A percentile compares a stretch with the other conserved stretches of the same genome.
phyloP scores from a whole-genome alignment of 1,284 basidiomycete genomes.

The Sporisorium scitamineum region DNA sequence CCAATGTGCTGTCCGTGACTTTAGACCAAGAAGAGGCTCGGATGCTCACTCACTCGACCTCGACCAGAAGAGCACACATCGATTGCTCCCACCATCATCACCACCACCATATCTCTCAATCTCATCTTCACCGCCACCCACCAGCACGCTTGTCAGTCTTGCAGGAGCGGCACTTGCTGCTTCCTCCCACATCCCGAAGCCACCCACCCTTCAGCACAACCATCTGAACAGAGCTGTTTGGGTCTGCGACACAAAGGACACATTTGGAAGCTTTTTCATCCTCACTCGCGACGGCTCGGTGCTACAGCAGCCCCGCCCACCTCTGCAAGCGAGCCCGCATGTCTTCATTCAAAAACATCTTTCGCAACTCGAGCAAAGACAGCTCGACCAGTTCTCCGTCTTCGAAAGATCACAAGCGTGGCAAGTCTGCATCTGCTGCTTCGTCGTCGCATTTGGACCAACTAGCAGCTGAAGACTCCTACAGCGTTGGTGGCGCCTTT shows the following conservation, averaged over 20 bases:
- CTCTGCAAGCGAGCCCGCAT: constrained; percentile 15
- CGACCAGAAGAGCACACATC: background rate
- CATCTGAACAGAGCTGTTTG: background rate
- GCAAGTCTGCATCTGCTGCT: constrained; percentile 18
- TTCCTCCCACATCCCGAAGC: background rate
- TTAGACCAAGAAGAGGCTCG: too few species aligned
- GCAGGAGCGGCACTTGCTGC: background rate
- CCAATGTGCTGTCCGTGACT: background rate
- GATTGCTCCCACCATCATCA: background rate
- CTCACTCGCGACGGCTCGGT: background rate
- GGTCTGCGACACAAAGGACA: background rate
- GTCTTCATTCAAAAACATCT: constrained; percentile 51
- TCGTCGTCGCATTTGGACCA: constrained; percentile 1
- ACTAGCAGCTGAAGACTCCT: constrained; percentile 8
- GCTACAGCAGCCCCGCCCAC: background rate
- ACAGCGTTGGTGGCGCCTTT: constrained; percentile 5
- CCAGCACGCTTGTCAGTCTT: background rate
- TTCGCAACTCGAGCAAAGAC: constrained; percentile 39
- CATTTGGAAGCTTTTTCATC: background rate
- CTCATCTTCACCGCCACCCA: background rate
- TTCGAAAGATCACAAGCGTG: constrained; percentile 18
- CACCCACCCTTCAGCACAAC: background rate
- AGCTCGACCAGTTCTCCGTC: background rate
- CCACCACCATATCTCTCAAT: too few species aligned
- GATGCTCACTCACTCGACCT: background rate